Percentiles rank a stretch among this genome's conserved stretches.
phyloP scores from a whole-genome alignment of 2,329 filamentous ascomycete species.

The Bipolaris gigantea region DNA sequence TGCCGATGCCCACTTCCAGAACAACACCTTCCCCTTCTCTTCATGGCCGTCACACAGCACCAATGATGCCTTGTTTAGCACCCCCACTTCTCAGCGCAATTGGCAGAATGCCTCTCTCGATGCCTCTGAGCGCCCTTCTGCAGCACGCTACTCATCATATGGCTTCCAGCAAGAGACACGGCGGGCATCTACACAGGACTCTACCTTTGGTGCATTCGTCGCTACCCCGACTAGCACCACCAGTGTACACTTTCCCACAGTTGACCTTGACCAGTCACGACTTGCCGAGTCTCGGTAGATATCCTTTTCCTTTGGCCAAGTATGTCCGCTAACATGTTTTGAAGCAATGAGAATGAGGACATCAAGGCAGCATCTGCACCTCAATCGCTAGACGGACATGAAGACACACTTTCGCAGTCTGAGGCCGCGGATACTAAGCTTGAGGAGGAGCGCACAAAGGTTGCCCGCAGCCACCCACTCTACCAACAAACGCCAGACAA shows the following conservation, averaged over 20 bases:
- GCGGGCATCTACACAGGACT: slow-evolving; percentile 30
- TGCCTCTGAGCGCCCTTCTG: slow-evolving; percentile 24
- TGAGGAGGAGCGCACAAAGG: slow-evolving; percentile 45
- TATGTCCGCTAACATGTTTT: not conserved
- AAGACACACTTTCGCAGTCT: slow-evolving; percentile 32
- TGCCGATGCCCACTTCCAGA: slow-evolving; percentile 32
- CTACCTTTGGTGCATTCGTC: slow-evolving; percentile 31
- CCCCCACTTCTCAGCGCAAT: slow-evolving; percentile 23
- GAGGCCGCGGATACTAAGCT: slow-evolving; percentile 38
- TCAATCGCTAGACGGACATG: slow-evolving; percentile 35
- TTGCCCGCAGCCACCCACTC: slow-evolving; percentile 60
- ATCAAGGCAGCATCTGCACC: slow-evolving; percentile 24
- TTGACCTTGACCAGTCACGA: slow-evolving; percentile 29
- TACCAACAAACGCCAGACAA: slow-evolving; percentile 67
- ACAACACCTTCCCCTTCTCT: slow-evolving; percentile 31
- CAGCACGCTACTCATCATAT: slow-evolving; percentile 35
- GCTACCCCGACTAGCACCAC: slow-evolving; percentile 39
- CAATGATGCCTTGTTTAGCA: slow-evolving; percentile 30
- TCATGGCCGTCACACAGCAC: slow-evolving; percentile 26
- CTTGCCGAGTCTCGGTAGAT: slow-evolving; percentile 6
- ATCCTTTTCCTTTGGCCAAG: not conserved
- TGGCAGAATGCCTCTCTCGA: slow-evolving; percentile 27
- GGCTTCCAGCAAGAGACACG: slow-evolving; percentile 25
- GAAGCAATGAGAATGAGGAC: slow-evolving; percentile 31
- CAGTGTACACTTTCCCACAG: slow-evolving; percentile 28